A percentile compares a stretch with the other conserved stretches of the same genome.
phyloP scores from a whole-genome alignment of 129 eudicot genomes.

The Dittrichia graveolens region DNA sequence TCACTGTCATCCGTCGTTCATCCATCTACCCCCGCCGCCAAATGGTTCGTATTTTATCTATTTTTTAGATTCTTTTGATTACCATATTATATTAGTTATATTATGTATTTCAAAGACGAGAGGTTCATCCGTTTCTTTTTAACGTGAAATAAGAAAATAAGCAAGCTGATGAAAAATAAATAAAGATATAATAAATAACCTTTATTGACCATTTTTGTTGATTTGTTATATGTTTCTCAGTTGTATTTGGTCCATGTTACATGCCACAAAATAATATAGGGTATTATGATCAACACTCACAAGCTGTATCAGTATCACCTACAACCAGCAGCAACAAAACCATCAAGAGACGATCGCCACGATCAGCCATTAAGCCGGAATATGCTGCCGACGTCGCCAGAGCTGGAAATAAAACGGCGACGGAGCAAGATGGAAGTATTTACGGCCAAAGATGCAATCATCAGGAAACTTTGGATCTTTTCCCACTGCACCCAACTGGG shows the following conservation, averaged over 20 bases:
- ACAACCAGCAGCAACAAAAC: background rate
- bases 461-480: conserved; percentile 64
- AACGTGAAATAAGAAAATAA: no score
- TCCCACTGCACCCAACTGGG: conserved; percentile 80
- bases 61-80: background rate
- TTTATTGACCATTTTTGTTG: background rate
- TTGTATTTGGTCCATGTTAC: conserved; percentile 53
- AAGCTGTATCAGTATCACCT: conserved; percentile 43
- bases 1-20: conserved; percentile 20
- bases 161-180: background rate
- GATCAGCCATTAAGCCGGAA: conserved; percentile 9
- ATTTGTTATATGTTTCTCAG: conserved; percentile 32
- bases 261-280: conserved; percentile 46
- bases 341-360: conserved; percentile 33
- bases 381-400: conserved; percentile 6
- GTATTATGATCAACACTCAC: conserved; percentile 46
- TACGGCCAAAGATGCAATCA: background rate
- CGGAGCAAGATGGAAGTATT: background rate
- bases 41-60: conserved; percentile 36
- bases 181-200: background rate
- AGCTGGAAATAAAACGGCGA: background rate
- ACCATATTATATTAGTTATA: background rate
- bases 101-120: no score
- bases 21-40: conserved; percentile 38
- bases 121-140: no score